Conservation (phyloP, 306 rosid species). For the Ammopiptanthus mongolicus region DNA sequence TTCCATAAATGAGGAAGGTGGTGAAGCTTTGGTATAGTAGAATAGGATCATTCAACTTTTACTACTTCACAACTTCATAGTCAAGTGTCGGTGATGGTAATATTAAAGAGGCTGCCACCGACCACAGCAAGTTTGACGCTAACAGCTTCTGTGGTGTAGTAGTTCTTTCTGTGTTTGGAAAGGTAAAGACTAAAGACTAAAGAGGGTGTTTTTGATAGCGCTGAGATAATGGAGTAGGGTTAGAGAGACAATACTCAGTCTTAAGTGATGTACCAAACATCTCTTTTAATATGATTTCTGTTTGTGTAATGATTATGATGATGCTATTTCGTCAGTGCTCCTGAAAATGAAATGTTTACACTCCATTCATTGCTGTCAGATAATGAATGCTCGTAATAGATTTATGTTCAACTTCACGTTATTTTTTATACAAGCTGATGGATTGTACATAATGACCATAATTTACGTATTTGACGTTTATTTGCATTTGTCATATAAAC, state of each 20-base stretch:
- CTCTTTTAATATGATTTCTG: conserved; percentile 27
- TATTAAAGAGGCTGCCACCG: conserved; percentile 46
- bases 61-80: conserved; percentile 35
- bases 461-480: neutral
- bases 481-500: neutral
- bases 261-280: conserved; percentile 37
- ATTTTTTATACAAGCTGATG: neutral
- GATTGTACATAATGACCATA: neutral
- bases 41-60: conserved; percentile 32
- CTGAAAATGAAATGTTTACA: conserved; percentile 15
- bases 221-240: conserved; percentile 25
- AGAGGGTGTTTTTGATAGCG: conserved; percentile 29
- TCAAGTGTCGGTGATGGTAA: conserved; percentile 41
- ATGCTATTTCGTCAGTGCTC: conserved; percentile 31
- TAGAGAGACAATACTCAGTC: conserved; percentile 22
- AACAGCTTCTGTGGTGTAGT: conserved; percentile 37
- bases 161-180: conserved; percentile 33
- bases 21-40: conserved; percentile 50
- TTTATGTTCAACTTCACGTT: neutral
- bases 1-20: conserved; percentile 59
- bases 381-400: conserved; percentile 40
- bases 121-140: conserved; percentile 41
- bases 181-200: neutral
- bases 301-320: conserved; percentile 35
- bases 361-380: neutral